phyloP scores from a whole-genome alignment of 768 basidiomycete species.

The Mrakia frigida region DNA sequence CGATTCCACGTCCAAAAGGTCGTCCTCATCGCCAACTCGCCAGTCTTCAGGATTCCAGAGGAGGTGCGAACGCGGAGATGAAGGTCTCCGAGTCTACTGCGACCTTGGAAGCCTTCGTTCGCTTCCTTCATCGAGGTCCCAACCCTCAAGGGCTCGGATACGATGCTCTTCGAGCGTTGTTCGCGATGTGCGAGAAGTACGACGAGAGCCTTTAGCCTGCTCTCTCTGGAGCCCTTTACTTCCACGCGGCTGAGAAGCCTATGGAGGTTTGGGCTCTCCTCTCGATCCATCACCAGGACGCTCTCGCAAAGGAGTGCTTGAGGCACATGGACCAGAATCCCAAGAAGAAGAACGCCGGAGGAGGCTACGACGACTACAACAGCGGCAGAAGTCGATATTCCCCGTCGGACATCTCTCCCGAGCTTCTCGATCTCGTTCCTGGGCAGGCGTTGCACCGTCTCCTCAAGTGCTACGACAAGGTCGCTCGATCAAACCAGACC shows the following conservation, averaged over 20 bases:
- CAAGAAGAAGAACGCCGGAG: too few species aligned
- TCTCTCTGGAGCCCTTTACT: neutral
- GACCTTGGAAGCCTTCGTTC: neutral
- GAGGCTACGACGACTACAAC: too few species aligned
- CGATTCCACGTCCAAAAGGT: neutral
- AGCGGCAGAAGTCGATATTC: too few species aligned
- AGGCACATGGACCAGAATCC: too few species aligned
- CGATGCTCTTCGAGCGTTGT: neutral
- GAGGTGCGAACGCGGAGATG: too few species aligned
- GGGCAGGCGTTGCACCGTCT: too few species aligned
- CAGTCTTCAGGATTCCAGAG: too few species aligned
- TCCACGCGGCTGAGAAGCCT: neutral
- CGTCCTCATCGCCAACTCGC: neutral
- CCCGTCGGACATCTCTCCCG: too few species aligned
- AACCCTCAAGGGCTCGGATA: neutral
- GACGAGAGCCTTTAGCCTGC: neutral
- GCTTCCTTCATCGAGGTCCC: slow-evolving; percentile 3
- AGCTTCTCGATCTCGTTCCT: too few species aligned
- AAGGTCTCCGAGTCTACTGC: neutral
- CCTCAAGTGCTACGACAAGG: too few species aligned
- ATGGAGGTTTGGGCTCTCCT: neutral
- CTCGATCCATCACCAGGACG: neutral
- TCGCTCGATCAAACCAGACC: too few species aligned
- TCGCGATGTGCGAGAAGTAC: neutral
- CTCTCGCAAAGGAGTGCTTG: too few species aligned